Evolutionary conservation across 2,329 filamentous ascomycete species (phyloP).

Genomic region (Dactylellina sp.): DNA sequence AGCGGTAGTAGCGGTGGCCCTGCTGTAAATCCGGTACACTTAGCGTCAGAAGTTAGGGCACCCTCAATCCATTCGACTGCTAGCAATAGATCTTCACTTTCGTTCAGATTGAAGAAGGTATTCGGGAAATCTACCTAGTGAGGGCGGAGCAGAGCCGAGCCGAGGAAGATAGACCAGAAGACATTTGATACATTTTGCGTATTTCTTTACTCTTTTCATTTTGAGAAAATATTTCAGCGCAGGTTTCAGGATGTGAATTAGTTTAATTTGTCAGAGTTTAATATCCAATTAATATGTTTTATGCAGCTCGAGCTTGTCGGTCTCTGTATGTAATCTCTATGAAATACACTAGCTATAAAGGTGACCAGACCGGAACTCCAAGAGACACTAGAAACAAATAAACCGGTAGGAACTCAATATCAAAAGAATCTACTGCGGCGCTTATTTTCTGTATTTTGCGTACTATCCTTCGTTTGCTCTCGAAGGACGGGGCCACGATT

Average conservation of each 20-base stretch:
- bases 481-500: no score
- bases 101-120: slow-evolving; percentile 44
- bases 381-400: no score
- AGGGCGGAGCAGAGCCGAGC: not conserved
- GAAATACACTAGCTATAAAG: not conserved
- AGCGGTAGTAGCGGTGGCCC: slow-evolving; percentile 9
- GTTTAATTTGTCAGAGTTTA: not conserved
- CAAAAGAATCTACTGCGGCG: no score
- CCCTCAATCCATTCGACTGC: slow-evolving; percentile 36
- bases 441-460: no score
- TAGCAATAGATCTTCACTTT: slow-evolving; percentile 40
- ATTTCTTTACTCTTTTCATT: no score
- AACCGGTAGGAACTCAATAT: no score
- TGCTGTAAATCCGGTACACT: slow-evolving; percentile 15
- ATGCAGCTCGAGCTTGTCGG: not conserved
- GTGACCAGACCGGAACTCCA: no score
- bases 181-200: no score
- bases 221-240: not conserved
- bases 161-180: not conserved
- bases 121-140: slow-evolving; percentile 22
- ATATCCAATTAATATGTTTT: not conserved
- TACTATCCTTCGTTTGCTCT: no score
- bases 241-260: not conserved
- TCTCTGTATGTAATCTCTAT: not conserved
- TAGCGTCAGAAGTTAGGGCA: not conserved